Conservation (phyloP, 768 basidiomycete genomes). For the Termitomyces sp. region DNA sequence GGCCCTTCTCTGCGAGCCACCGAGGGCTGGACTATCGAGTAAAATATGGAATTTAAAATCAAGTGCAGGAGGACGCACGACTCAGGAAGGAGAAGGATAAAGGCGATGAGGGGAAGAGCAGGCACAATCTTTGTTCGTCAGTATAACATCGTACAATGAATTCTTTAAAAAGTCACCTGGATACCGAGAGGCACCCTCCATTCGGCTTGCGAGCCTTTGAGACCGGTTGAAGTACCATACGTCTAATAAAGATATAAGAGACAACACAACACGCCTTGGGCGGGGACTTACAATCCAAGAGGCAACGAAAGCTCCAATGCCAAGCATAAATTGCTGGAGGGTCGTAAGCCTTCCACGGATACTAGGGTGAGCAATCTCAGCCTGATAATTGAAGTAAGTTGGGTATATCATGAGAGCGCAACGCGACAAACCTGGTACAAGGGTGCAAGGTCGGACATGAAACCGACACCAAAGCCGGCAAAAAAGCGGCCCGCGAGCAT, state of each 20-base stretch:
- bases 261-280: neutral
- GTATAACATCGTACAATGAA: neutral
- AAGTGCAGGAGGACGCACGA: constrained; percentile 29
- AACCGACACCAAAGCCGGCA: constrained; percentile 46
- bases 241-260: constrained; percentile 24
- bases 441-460: constrained; percentile 47
- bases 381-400: no score
- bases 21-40: constrained; percentile 30
- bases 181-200: constrained; percentile 51
- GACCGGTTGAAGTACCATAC: constrained; percentile 36
- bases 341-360: constrained; percentile 54
- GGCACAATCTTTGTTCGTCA: constrained; percentile 32
- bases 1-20: constrained; percentile 51
- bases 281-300: constrained; percentile 38
- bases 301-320: constrained; percentile 47
- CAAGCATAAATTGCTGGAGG: constrained; percentile 49
- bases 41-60: neutral
- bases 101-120: constrained; percentile 44
- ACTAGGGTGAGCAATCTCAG: constrained; percentile 56
- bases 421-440: constrained; percentile 41
- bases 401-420: neutral
- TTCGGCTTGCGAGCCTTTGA: constrained; percentile 34
- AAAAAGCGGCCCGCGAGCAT: constrained; percentile 52
- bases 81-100: constrained; percentile 51
- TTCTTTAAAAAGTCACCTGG: constrained; percentile 25